Evolutionary conservation across 768 basidiomycete genomes (phyloP).

Genomic region (Boletus edulis): DNA sequence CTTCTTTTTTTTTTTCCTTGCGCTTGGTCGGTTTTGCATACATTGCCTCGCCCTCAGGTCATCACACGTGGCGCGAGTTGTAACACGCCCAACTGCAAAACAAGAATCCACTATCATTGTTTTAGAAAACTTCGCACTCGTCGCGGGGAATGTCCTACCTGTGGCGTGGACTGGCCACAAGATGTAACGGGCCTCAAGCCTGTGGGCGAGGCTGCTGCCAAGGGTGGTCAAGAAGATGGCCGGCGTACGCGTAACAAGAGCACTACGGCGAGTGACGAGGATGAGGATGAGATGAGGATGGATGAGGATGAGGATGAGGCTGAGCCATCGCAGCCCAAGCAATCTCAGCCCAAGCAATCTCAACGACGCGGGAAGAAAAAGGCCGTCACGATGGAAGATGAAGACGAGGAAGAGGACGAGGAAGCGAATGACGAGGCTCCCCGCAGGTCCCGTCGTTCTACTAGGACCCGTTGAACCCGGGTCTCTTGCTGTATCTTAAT

Average conservation of each 20-base stretch:
- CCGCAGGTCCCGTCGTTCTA: slow-evolving; percentile 22
- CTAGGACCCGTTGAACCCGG: slow-evolving; percentile 14
- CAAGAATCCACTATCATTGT: slow-evolving; percentile 64
- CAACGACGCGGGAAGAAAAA: slow-evolving; percentile 30
- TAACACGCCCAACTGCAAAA: slow-evolving; percentile 56
- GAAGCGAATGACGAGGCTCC: slow-evolving; percentile 23
- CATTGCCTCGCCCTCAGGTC: slow-evolving; percentile 40
- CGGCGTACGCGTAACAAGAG: slow-evolving; percentile 37
- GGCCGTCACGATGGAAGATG: slow-evolving; percentile 40
- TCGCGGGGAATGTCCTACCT: slow-evolving; percentile 52
- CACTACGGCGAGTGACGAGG: slow-evolving; percentile 36
- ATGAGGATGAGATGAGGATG: slow-evolving; percentile 40
- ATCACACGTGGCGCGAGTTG: slow-evolving; percentile 70
- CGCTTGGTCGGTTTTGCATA: not conserved
- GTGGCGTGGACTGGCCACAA: slow-evolving; percentile 57
- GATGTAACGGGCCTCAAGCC: slow-evolving; percentile 47
- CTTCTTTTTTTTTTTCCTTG: not conserved
- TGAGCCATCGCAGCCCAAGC: slow-evolving; percentile 31
- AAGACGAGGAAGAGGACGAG: slow-evolving; percentile 40
- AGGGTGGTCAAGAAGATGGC: slow-evolving; percentile 54
- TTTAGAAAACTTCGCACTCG: slow-evolving; percentile 49
- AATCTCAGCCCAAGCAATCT: slow-evolving; percentile 29
- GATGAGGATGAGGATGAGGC: slow-evolving; percentile 33
- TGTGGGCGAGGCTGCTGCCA: slow-evolving; percentile 69
- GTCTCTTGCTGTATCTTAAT: not conserved